Conservation (phyloP, 2,329 filamentous ascomycete species). For the Penicillium nordicum region DNA sequence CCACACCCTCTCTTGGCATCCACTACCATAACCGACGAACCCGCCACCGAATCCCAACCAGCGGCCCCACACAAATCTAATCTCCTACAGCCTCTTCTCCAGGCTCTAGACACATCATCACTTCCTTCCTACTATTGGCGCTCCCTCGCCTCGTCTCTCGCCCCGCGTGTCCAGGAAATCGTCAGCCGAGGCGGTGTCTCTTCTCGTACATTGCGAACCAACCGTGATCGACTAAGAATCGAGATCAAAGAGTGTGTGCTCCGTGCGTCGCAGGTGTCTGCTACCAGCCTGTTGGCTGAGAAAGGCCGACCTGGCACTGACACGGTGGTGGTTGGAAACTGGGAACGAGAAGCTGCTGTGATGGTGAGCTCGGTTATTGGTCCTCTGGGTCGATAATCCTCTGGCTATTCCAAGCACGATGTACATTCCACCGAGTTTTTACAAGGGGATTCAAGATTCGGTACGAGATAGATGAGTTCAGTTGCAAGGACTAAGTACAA, state of each 20-base stretch:
- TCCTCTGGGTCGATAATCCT: slow-evolving; percentile 38
- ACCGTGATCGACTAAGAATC: slow-evolving; percentile 70
- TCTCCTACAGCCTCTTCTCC: slow-evolving; percentile 69
- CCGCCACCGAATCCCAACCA: slow-evolving; percentile 24
- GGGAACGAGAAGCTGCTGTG: slow-evolving; percentile 90
- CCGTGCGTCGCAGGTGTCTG: slow-evolving; percentile 68
- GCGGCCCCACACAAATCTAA: slow-evolving; percentile 35
- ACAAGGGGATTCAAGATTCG: not conserved
- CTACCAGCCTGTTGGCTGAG: slow-evolving; percentile 47
- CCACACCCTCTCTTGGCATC: slow-evolving; percentile 60
- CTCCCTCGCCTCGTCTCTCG: slow-evolving; percentile 73
- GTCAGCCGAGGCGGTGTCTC: slow-evolving; percentile 77
- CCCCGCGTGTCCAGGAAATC: slow-evolving; percentile 78
- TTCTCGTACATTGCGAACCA: slow-evolving; percentile 73
- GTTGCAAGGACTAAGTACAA: not conserved
- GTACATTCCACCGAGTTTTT: not conserved
- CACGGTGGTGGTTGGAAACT: slow-evolving; percentile 53
- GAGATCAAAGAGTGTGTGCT: slow-evolving; percentile 80
- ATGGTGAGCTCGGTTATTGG: slow-evolving; percentile 83
- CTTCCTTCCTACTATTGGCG: slow-evolving; percentile 93
- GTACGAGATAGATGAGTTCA: not conserved
- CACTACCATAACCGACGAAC: slow-evolving; percentile 20
- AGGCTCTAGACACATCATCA: slow-evolving; percentile 79
- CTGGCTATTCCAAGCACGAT: not conserved
- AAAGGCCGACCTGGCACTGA: slow-evolving; percentile 45